Conservation (phyloP, 2,329 filamentous ascomycete genomes). For the Verticillium nubilum region DNA sequence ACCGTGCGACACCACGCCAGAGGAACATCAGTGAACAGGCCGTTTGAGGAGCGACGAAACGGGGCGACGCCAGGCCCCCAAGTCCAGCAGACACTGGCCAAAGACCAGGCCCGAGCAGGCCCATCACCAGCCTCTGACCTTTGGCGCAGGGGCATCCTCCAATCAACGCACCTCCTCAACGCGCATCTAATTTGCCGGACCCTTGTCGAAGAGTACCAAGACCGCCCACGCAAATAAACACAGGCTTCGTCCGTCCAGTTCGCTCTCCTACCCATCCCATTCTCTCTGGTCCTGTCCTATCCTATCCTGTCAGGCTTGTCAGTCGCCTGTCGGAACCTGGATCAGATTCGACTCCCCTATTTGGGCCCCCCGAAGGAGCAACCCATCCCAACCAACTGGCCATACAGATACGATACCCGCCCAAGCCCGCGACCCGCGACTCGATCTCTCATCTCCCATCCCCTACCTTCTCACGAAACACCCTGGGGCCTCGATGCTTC, state of each 20-base stretch:
- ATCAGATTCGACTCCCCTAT: background rate
- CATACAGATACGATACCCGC: background rate
- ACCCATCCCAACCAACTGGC: background rate
- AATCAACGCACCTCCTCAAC: constrained; percentile 16
- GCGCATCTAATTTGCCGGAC: constrained; percentile 32
- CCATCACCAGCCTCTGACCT: background rate
- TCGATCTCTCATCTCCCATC: background rate
- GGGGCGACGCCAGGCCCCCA: background rate
- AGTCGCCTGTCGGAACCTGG: background rate
- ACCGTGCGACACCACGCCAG: background rate
- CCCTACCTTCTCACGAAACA: background rate
- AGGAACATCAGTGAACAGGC: background rate
- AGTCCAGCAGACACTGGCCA: background rate
- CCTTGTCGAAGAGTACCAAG: constrained; percentile 12
- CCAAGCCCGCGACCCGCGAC: background rate
- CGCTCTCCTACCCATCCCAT: background rate
- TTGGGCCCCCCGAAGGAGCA: background rate
- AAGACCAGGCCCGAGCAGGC: background rate
- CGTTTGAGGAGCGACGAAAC: background rate
- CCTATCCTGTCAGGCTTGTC: background rate
- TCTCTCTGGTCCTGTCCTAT: background rate
- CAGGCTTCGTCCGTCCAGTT: background rate
- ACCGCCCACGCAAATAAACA: constrained; percentile 27
- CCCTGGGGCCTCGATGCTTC: background rate
- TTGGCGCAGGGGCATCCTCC: background rate